Evolutionary conservation across 2,329 filamentous ascomycete genomes (phyloP), one percentile per base, ranked within the genome.

Genomic region (Microthyrium microscopicum): DNA sequence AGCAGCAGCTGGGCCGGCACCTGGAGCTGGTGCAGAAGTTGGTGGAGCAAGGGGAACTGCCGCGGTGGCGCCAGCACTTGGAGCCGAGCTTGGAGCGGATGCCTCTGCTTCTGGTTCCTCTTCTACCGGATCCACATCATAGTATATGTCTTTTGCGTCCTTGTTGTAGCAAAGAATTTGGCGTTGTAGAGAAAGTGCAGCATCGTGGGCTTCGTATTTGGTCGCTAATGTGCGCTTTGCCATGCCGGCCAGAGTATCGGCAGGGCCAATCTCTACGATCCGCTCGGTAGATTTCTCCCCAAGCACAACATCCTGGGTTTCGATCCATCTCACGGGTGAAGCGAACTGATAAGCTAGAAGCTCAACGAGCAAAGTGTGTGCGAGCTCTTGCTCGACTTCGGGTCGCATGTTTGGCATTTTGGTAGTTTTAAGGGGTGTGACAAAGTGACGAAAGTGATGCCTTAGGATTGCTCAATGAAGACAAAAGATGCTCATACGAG

Each of bases 101-200:
- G 27, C 27, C 11, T 11, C 15, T 8, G 49, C 50, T 47, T 52
- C 45, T 13, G 78, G 70, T 57, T 95, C 89, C 37, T 98, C 89
- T 50, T 91, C 83, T 20, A 92, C 66, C 0, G 89, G 89, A 51
- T 98, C 89, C 28, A 92, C 85, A 53, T 94, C 87, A 59, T 98
- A 98, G 66, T 98, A 98, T 44, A 98, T 98, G 58, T 98, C 89
- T 57, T 94, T 95, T 36, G 84, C 80, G 52, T 98, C 89, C 60
- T 98, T 98, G 68, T 93, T 95, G 66, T 95, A 98, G 67, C 89
- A 95, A 37, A 98, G 72, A 54, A 98, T 94, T 58, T 95, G 87
- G 55, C 89, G 75, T 61, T 94, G 85, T 27, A 95, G 77, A 5
- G 87, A 94, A 51, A 87, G 87, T 40, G 89, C 89, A 36, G 89